Evolutionary conservation across 768 basidiomycete species (phyloP), one percentile per base, ranked within the genome.

Genomic region (Leccinum truebloodii): DNA sequence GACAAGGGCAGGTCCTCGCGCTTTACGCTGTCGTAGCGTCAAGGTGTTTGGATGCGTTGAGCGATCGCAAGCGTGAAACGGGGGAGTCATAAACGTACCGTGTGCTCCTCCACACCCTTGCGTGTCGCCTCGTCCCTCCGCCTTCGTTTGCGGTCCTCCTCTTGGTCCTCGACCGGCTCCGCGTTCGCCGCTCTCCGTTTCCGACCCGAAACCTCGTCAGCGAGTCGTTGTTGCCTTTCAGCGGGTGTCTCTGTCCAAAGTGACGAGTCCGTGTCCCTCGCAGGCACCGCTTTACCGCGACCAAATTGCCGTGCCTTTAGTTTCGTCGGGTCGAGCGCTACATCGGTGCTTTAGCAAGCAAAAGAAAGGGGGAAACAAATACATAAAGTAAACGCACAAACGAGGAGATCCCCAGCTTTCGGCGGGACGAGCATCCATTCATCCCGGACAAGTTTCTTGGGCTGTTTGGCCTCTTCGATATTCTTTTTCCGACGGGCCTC

Each of bases 341-440:
- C n/a, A 10, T 32, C 2, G 3, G 26, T 4, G 8, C 28, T 13
- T 59, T 22, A 59, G 44, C 18, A 54, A 13, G 2, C 5, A 14
- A 49, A 4, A 8, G 8, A 26, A 4, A 4, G 46, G n/a, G 6
- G 14, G 7, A 9, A 8, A 8, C 3, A 10, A n/a, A 44, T 10
- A 18, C 39, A 4, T 10, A 18, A 30, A 37, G 35, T n/a, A 35
- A 18, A 83, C 89, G 63, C 66, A 95, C 94, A 88, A 52, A 83
- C 83, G 5, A 95, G 79, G 13, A 96, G 74, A 62, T 91, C 90
- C 2, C 90, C 87, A 1, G 87, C 84, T 20, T 88, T 86, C 0
- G 97, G 96, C 2, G 96, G 96, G 1, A 90, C 89, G 50, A 98
- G 81, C 97, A 99, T 99, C 97, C 97, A 99, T 73, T 95, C 95